Base-by-base conservation (phyloP, 257 asterid species). In the Anisodus acutangulus region DNA sequence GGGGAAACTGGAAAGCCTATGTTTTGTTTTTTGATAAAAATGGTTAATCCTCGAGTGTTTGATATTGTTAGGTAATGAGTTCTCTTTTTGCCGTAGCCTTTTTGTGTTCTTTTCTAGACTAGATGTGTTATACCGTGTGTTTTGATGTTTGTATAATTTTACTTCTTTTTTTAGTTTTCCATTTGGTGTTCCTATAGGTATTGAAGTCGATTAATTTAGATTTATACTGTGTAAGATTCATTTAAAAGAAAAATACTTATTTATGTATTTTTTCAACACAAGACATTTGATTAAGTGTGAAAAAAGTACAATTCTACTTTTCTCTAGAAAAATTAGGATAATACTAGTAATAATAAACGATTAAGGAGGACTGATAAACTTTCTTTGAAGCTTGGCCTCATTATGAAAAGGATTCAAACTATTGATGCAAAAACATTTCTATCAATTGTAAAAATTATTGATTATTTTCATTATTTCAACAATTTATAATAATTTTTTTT, bases 1-100 rank as follows among this genome's bases (percentile, higher is more conserved):
- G 79, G 86, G 53, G 39, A 51, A 76, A 76, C 39, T 76, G 47
- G 9, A 51, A 74, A 16, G 53, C 13, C 63, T 76, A 76, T 76
- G 9, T 47, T 69, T 19, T 49, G 10, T 49, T 1, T 74, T 19
- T 8, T 53, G 19, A 19, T 22, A 19, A 74, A 74, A 3, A 26
- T 76, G 64, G 81, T 3, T 22, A 74, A 11, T 74, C 43, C 19
- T 74, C 1, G 35, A 31, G 35, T 31, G 19, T 76, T 74, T 49
- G 45, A 49, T 51, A 53, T 22, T 51, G 81, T 26, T 76, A 76
- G 47, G 47, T 76, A 31, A 51, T 76, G 4, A 26, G 10, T 51
- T 51, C 63, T 76, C 81, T 76, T 51, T 51, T 51, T 26, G 81
- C 60, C 60, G 19, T 71, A 6, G 45, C 6, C 22, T 22, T 68